These are phyloP conservation scores for Aaosphaeria pasadenensis DNA, from an alignment of 2,329 filamentous ascomycete species.

Conservation along the genomic window DNA sequence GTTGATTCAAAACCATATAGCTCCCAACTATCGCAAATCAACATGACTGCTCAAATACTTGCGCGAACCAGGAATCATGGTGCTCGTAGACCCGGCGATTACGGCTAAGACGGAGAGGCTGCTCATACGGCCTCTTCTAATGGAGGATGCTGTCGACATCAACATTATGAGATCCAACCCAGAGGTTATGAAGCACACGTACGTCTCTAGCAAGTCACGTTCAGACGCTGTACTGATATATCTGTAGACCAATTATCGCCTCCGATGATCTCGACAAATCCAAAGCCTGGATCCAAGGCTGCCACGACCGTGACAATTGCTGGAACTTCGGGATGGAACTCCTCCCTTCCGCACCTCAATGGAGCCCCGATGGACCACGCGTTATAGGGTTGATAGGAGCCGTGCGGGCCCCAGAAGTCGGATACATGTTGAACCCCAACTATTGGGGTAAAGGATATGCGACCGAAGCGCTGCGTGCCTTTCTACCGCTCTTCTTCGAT, in stretches of 20 bases:
- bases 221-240: slow-evolving; percentile 6
- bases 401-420: slow-evolving; percentile 40
- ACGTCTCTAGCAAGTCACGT: slow-evolving; percentile 19
- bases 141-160: slow-evolving; percentile 51
- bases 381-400: slow-evolving; percentile 44
- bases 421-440: slow-evolving; percentile 42
- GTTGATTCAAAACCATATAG: slow-evolving; percentile 3
- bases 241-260: slow-evolving; percentile 47
- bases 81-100: slow-evolving; percentile 28
- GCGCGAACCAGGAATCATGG: slow-evolving; percentile 19
- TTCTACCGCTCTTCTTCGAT: slow-evolving; percentile 41
- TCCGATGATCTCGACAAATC: slow-evolving; percentile 45
- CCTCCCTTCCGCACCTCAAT: slow-evolving; percentile 7
- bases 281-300: slow-evolving; percentile 39
- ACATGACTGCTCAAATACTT: slow-evolving; percentile 14
- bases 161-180: slow-evolving; percentile 55
- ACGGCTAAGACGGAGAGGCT: slow-evolving; percentile 51
- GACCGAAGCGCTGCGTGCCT: slow-evolving; percentile 43
- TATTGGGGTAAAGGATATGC: slow-evolving; percentile 43
- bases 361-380: slow-evolving; percentile 11
- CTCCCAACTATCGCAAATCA: slow-evolving; percentile 17
- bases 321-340: slow-evolving; percentile 60
- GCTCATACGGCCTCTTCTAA: slow-evolving; percentile 50
- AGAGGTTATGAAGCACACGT: slow-evolving; percentile 63
- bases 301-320: slow-evolving; percentile 34